A percentile compares a stretch with the other conserved stretches of the same genome.
These are phyloP conservation scores for Bacidia gigantensis DNA, from an alignment of 495 filamentous ascomycete genomes.

Conservation along the genomic window DNA sequence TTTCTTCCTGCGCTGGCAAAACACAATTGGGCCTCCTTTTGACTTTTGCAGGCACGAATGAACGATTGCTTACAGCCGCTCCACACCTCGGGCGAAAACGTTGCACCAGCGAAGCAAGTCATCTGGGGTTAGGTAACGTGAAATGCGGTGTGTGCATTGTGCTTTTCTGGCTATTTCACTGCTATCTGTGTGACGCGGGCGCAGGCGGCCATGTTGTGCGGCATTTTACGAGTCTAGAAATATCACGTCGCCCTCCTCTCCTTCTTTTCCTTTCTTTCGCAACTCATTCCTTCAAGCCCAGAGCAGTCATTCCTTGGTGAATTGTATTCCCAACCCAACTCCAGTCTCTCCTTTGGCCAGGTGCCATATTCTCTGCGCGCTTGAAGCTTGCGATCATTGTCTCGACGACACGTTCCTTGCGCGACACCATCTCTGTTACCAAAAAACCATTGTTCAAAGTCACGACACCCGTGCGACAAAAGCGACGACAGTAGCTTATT, in stretches of 20 bases:
- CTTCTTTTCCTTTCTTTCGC: not conserved
- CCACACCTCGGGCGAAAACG: not conserved
- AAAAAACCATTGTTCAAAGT: not conserved
- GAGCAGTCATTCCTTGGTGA: not conserved
- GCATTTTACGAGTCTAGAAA: not conserved
- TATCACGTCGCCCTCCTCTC: not conserved
- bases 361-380: not conserved
- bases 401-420: not conserved
- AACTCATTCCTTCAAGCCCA: not conserved
- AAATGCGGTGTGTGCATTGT: not conserved
- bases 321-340: not conserved
- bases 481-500: too few species aligned
- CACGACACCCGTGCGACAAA: not conserved
- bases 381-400: not conserved
- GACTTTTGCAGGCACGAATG: too few species aligned
- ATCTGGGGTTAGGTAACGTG: not conserved
- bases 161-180: not conserved
- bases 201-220: not conserved
- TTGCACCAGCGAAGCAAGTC: not conserved
- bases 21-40: not conserved
- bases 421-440: not conserved
- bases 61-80: not conserved
- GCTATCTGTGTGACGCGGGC: not conserved
- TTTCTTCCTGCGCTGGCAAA: not conserved
- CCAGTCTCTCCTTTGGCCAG: constrained; percentile 2